Conservation (phyloP, 1,284 basidiomycete species). For the Cryptococcus amylolentus region DNA sequence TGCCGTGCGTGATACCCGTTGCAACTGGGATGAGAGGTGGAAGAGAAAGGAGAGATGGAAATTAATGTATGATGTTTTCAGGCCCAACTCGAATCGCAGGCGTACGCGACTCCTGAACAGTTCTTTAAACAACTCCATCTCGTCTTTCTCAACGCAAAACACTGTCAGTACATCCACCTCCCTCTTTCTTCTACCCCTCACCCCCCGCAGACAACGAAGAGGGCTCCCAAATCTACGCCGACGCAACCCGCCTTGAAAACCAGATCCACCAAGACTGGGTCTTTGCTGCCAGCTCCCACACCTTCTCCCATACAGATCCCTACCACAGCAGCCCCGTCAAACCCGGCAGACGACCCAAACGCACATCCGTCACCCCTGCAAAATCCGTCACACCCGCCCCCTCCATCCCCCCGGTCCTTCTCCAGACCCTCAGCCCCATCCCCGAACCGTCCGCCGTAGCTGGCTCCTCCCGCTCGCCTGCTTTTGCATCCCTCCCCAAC, state of each 20-base stretch:
- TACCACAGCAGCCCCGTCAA: constrained; percentile 14
- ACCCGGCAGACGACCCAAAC: constrained; percentile 7
- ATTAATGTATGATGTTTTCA: constrained; percentile 8
- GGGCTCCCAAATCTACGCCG: constrained; percentile 37
- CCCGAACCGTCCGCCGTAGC: neutral
- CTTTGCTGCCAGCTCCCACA: constrained; percentile 12
- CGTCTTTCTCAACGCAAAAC: constrained; percentile 49
- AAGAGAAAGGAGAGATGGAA: neutral
- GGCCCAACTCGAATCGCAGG: constrained; percentile 29
- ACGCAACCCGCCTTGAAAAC: constrained; percentile 41
- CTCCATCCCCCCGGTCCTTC: constrained; percentile 12
- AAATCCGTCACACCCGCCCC: constrained; percentile 10
- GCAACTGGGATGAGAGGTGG: neutral
- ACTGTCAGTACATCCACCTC: constrained; percentile 36
- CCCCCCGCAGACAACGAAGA: constrained; percentile 46
- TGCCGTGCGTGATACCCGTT: constrained; percentile 27
- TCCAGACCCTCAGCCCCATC: constrained; percentile 27
- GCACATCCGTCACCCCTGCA: constrained; percentile 5
- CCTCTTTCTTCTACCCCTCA: neutral
- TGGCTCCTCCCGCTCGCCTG: neutral
- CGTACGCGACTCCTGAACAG: constrained; percentile 33
- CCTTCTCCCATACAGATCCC: constrained; percentile 12
- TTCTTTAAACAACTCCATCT: constrained; percentile 47
- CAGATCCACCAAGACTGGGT: constrained; percentile 35
- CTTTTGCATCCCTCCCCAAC: neutral